phyloP scores from a whole-genome alignment of 2,329 filamentous ascomycete species.

The Trichoderma sp. region DNA sequence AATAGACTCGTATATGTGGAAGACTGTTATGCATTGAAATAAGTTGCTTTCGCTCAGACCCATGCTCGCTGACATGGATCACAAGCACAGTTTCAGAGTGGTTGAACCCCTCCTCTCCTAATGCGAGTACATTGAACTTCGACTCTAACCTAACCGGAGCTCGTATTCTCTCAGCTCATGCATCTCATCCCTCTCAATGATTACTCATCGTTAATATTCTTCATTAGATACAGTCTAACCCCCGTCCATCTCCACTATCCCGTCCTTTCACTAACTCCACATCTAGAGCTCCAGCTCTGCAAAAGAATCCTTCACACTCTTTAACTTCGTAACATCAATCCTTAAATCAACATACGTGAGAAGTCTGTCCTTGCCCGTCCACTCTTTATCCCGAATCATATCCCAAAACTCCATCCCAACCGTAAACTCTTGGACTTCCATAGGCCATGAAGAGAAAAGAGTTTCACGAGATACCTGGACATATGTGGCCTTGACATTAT shows the following conservation, averaged over 20 bases:
- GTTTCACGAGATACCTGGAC: background rate
- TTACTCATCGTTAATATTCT: background rate
- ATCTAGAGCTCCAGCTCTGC: background rate
- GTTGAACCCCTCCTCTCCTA: too few relatives aligned
- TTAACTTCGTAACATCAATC: background rate
- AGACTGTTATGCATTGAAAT: too few relatives aligned
- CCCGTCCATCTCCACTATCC: background rate
- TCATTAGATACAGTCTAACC: background rate
- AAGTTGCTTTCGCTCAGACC: too few relatives aligned
- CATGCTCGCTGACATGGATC: too few relatives aligned
- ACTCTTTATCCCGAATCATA: background rate
- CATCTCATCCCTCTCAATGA: background rate
- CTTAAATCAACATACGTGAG: background rate
- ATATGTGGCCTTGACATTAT: background rate
- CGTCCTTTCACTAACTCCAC: background rate
- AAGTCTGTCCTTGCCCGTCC: background rate
- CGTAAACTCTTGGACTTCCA: background rate
- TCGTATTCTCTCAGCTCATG: background rate
- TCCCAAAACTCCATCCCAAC: constrained; percentile 1
- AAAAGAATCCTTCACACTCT: background rate
- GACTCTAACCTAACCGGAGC: background rate
- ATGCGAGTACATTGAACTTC: background rate
- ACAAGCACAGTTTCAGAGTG: background rate
- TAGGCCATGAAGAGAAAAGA: background rate
- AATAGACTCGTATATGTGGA: background rate